These are phyloP conservation scores for Emergomyces pasteurianus DNA, from an alignment of 2,329 filamentous ascomycete species.

Conservation along the genomic window DNA sequence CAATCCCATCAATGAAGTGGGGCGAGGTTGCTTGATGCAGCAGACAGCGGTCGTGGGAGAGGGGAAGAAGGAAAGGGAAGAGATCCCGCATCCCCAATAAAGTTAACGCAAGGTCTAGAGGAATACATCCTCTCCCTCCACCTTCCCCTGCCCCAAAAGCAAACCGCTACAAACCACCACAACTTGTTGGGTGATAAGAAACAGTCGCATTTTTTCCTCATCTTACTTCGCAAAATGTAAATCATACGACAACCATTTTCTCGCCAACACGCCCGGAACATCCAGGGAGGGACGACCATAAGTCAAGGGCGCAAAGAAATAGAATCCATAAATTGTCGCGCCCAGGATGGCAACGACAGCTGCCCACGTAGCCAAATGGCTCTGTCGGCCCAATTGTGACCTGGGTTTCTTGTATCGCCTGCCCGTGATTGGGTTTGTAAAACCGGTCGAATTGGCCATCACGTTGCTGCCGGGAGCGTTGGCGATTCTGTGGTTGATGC, in stretches of 20 bases:
- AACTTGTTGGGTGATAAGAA: not conserved
- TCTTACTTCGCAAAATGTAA: slow-evolving; percentile 93
- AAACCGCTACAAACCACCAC: not conserved
- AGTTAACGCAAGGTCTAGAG: not conserved
- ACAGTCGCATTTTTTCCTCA: not conserved
- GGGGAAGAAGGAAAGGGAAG: too few species aligned
- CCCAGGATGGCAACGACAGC: slow-evolving; percentile 59
- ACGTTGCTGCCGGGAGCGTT: slow-evolving; percentile 16
- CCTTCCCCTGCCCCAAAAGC: not conserved
- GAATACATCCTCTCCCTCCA: not conserved
- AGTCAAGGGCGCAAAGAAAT: slow-evolving; percentile 87
- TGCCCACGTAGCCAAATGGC: slow-evolving; percentile 65
- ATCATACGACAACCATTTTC: slow-evolving; percentile 96
- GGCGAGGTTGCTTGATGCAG: not conserved
- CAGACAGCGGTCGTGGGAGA: not conserved
- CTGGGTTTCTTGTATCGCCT: slow-evolving; percentile 62
- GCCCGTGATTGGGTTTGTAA: slow-evolving; percentile 29
- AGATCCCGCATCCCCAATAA: not conserved
- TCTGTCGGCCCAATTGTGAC: slow-evolving; percentile 70
- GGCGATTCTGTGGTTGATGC: slow-evolving; percentile 23
- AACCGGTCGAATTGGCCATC: slow-evolving; percentile 26
- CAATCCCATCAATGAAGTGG: not conserved
- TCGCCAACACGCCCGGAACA: slow-evolving; percentile 62
- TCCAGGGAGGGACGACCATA: slow-evolving; percentile 86
- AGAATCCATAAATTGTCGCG: slow-evolving; percentile 64